phyloP scores from a whole-genome alignment of 176 grass and related monocot species.

The Phoenix dactylifera region DNA sequence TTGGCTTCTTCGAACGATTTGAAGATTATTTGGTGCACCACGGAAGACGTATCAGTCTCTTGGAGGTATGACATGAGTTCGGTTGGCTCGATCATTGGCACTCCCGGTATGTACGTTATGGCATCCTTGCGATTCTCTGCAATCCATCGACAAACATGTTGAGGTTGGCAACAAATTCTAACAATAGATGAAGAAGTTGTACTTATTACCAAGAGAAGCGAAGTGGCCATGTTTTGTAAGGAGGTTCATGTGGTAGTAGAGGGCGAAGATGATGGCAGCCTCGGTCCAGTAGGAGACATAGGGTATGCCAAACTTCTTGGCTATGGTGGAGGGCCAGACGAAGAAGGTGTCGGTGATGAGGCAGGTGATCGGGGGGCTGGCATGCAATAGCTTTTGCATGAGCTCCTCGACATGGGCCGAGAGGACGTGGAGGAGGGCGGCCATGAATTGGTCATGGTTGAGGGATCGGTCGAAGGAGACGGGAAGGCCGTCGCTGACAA shows the following conservation, averaged over 20 bases:
- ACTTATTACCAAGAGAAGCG: constrained; percentile 26
- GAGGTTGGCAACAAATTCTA: too few species aligned
- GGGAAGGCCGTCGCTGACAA: constrained; percentile 47
- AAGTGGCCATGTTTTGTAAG: constrained; percentile 49
- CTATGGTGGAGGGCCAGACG: constrained; percentile 54
- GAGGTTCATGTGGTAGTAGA: constrained; percentile 55
- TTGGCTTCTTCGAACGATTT: constrained; percentile 52
- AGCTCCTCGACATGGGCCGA: constrained; percentile 60
- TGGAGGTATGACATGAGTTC: constrained; percentile 63
- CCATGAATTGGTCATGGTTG: constrained; percentile 56
- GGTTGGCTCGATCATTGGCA: constrained; percentile 40
- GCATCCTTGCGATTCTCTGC: constrained; percentile 56
- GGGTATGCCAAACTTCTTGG: constrained; percentile 28
- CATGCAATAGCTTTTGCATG: constrained; percentile 30
- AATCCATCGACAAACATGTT: not conserved
- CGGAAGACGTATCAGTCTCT: constrained; percentile 38
- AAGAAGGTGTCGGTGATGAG: constrained; percentile 63
- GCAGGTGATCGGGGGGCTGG: constrained; percentile 30
- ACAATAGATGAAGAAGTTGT: too few species aligned
- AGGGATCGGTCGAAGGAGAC: constrained; percentile 36
- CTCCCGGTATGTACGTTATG: constrained; percentile 68
- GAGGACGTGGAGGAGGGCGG: constrained; percentile 39
- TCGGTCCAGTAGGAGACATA: constrained; percentile 77
- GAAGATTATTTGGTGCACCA: constrained; percentile 58
- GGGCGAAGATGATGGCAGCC: constrained; percentile 44